These are phyloP conservation scores for Rhynchosporium secalis DNA, from an alignment of 2,329 filamentous ascomycete species.

Conservation along the genomic window DNA sequence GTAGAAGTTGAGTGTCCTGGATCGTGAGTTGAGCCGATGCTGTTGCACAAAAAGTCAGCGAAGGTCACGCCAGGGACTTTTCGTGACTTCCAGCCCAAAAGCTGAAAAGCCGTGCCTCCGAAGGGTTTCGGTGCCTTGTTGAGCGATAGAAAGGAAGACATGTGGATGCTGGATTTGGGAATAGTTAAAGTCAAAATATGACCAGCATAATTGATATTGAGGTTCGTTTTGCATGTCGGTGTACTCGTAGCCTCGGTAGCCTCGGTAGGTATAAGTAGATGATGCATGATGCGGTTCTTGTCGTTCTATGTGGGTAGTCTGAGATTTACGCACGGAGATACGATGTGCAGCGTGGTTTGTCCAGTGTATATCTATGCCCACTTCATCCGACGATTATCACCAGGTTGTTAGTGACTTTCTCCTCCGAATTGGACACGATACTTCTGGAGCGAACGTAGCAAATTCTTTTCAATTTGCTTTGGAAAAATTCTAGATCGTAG, in stretches of 20 bases:
- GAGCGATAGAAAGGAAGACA: background rate
- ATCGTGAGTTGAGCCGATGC: conserved; percentile 4
- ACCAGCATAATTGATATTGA: background rate
- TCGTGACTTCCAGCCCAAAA: background rate
- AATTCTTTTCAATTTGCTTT: too few species aligned
- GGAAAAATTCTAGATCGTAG: too few species aligned
- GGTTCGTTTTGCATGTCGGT: background rate
- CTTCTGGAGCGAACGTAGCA: too few species aligned
- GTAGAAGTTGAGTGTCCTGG: background rate
- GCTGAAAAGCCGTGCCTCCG: background rate
- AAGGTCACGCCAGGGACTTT: conserved; percentile 2
- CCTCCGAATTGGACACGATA: too few species aligned
- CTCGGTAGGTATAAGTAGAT: too few species aligned
- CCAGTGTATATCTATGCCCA: too few species aligned
- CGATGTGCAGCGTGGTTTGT: background rate
- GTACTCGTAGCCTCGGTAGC: too few species aligned
- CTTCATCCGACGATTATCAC: too few species aligned
- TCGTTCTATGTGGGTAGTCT: background rate
- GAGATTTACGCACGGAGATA: background rate
- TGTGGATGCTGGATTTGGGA: background rate
- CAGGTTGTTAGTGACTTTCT: too few species aligned
- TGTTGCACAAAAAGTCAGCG: conserved; percentile 13
- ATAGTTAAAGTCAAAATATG: background rate
- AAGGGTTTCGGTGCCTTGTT: background rate
- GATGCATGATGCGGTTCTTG: too few species aligned